These are phyloP conservation scores for Trichosporon sp. DNA, from an alignment of 1,284 basidiomycete species.

Conservation along the genomic window DNA sequence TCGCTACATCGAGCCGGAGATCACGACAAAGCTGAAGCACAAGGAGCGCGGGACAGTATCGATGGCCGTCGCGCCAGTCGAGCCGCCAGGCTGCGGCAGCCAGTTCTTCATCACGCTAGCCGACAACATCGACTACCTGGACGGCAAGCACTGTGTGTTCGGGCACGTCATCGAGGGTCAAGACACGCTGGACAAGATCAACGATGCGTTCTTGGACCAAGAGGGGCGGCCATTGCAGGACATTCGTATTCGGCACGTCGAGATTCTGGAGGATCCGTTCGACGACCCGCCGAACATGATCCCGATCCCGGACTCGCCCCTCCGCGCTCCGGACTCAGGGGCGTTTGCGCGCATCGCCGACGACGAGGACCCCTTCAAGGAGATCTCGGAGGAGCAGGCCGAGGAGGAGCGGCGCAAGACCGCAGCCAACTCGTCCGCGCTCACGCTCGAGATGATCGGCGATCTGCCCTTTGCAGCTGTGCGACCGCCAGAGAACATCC, in stretches of 20 bases:
- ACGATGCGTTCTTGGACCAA: constrained; percentile 82
- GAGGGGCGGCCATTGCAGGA: constrained; percentile 88
- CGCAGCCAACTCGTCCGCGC: constrained; percentile 82
- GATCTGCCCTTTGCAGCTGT: constrained; percentile 98
- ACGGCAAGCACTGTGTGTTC: constrained; percentile 92
- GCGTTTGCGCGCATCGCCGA: constrained; percentile 71
- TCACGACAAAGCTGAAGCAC: constrained; percentile 72
- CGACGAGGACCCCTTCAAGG: constrained; percentile 70
- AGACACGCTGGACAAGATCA: constrained; percentile 87
- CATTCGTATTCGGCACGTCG: constrained; percentile 83
- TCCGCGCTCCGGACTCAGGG: constrained; percentile 66
- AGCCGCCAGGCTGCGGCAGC: constrained; percentile 76
- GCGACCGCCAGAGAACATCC: constrained; percentile 92
- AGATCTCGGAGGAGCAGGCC: constrained; percentile 66
- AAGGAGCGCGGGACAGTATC: constrained; percentile 80
- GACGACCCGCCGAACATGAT: constrained; percentile 72
- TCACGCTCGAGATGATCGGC: constrained; percentile 98
- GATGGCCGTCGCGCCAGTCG: constrained; percentile 77
- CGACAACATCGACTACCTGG: constrained; percentile 87
- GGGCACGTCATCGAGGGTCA: constrained; percentile 91
- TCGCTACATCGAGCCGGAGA: constrained; percentile 83
- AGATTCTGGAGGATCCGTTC: constrained; percentile 93
- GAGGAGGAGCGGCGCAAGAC: constrained; percentile 72
- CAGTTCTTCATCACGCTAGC: constrained; percentile 95
- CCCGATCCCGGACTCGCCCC: constrained; percentile 63